A percentile compares a stretch with the other conserved stretches of the same genome.
phyloP scores from a whole-genome alignment of 345 rosid species.

The Streptanthus diversifolius region DNA sequence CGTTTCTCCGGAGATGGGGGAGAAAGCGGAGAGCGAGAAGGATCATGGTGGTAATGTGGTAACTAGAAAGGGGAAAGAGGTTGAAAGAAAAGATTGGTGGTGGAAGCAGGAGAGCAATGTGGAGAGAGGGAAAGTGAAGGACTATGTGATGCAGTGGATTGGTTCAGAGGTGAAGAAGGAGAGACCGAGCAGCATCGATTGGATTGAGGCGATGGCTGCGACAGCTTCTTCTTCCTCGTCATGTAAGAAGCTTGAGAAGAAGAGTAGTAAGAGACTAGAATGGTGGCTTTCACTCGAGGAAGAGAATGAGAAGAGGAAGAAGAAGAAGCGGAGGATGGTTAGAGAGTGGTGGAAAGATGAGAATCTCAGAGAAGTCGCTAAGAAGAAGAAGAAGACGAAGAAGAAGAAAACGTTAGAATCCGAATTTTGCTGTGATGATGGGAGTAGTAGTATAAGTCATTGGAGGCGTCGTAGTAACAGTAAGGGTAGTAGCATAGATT shows the following conservation, averaged over 20 bases:
- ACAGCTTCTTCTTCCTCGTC: constrained; percentile 15
- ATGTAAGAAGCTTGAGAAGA: constrained; percentile 41
- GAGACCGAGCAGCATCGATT: constrained; percentile 58
- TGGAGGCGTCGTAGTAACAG: constrained; percentile 58
- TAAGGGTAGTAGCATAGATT: constrained; percentile 70
- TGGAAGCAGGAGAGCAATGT: constrained; percentile 56
- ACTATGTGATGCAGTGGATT: constrained; percentile 95
- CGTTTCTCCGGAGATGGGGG: constrained; percentile 37
- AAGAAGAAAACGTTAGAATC: constrained; percentile 40
- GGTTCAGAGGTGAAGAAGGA: constrained; percentile 79
- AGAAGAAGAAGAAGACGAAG: constrained; percentile 50
- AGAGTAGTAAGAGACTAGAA: constrained; percentile 54
- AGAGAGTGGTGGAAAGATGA: constrained; percentile 99
- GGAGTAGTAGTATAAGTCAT: constrained; percentile 43
- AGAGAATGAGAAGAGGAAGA: constrained; percentile 49
- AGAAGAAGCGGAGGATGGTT: constrained; percentile 64
- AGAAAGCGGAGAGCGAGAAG: constrained; percentile 33
- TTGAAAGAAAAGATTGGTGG: constrained; percentile 57
- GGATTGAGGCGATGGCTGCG: constrained; percentile 45
- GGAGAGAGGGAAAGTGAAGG: constrained; percentile 60
- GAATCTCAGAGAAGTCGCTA: constrained; percentile 72
- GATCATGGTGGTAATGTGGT: constrained; percentile 30
- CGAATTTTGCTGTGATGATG: constrained; percentile 38
- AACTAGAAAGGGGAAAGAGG: constrained; percentile 32
- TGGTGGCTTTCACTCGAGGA: constrained; percentile 94